Evolutionary conservation across 2,329 filamentous ascomycete genomes (phyloP).

Genomic region (Ceratocystis variospora): DNA sequence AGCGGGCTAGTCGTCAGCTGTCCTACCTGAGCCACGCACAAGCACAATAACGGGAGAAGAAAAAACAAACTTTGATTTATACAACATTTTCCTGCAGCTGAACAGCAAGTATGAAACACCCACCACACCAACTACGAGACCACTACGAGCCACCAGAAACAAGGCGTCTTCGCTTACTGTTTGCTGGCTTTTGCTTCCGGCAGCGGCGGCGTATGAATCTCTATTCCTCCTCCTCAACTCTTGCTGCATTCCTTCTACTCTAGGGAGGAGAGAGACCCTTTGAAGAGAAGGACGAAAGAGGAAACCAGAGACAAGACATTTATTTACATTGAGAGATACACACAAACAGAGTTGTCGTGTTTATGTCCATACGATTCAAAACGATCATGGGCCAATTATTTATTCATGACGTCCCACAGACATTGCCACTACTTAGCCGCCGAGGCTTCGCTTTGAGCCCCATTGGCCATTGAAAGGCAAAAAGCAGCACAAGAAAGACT

Average conservation of each 20-base stretch:
- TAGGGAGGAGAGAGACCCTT: background rate
- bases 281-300: background rate
- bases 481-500: no score
- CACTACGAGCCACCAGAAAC: background rate
- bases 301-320: background rate
- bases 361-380: background rate
- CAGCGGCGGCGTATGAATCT: no score
- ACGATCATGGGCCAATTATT: background rate
- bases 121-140: background rate
- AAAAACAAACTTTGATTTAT: background rate
- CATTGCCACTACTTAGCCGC: background rate
- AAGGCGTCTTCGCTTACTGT: background rate
- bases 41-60: background rate
- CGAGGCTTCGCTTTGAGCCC: background rate
- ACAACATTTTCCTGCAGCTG: background rate
- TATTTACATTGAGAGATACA: background rate
- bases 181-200: no score
- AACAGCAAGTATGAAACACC: background rate
- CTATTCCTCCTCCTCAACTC: background rate
- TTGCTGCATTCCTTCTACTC: background rate
- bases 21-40: background rate
- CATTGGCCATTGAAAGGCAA: background rate
- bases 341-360: background rate
- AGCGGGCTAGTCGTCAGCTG: background rate
- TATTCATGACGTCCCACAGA: background rate